Base-by-base conservation (phyloP, 805 yeast genomes). In the Hanseniaspora meyeri region DNA sequence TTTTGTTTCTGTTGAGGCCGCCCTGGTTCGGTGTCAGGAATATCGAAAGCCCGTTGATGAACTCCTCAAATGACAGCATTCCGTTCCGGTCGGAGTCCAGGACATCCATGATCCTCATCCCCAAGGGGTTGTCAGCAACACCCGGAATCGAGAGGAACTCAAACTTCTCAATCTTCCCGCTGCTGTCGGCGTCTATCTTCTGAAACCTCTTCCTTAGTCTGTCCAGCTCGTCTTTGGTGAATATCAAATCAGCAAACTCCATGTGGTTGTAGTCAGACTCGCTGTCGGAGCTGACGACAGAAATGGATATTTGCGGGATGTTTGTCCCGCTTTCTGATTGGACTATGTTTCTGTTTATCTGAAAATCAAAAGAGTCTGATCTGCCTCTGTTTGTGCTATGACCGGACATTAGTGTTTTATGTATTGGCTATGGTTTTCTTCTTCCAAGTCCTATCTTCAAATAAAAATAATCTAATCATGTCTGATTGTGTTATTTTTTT, bases 131-230 rank as follows among this genome's bases (percentile, higher is more conserved):
- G 31, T 84, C 77, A 5, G 87, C 80, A 31, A 93, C 88, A 0
- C 97, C 96, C 0, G 98, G 98, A 40, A 93, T 91, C 0, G 88
- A 80, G 62, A 91, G 74, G 65, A 95, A 91, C 69, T 93, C 99
- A 43, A 81, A 82, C 62, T 84, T 85, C 59, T 93, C 97, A 49
- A 93, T 85, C 7, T 95, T 82, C 1, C 98, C 98, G 2, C 89
- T 82, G 57, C 88, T 85, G 69, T 93, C 97, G 60, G 85, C 82
- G 69, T 93, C 99, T 54, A 93, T 73, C 65, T 95, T 93, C 95
- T 90, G 87, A 68, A 93, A 93, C 61, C 98, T 76, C 66, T 89
- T 88, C 58, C 95, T 81, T 58, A 93, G 74, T 60, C 98, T 77
- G 67, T 90, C 95, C 53, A 93, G 85, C 66, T 93, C 98, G 60